Conservation (phyloP, 148 eudicot species). For the Linanthus parryae region DNA sequence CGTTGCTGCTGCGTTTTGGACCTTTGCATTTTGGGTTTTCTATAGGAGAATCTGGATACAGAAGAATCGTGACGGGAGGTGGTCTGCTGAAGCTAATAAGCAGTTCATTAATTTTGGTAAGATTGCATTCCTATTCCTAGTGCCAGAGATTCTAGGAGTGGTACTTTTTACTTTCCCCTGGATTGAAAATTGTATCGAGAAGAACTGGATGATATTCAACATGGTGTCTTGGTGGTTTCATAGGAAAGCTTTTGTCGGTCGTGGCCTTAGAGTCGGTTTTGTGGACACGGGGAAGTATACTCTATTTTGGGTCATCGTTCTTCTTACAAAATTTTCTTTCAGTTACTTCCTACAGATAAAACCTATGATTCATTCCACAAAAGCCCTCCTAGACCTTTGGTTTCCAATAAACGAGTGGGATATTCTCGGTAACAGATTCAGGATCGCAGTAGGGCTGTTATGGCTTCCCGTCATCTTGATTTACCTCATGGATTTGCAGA, state of each 20-base stretch:
- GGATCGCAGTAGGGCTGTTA: constrained; percentile 71
- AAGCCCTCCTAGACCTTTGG: constrained; percentile 25
- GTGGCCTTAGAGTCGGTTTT: constrained; percentile 84
- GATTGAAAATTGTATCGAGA: constrained; percentile 70
- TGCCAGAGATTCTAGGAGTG: constrained; percentile 61
- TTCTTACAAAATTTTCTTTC: constrained; percentile 63
- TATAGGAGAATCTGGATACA: constrained; percentile 57
- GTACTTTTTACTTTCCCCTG: constrained; percentile 60
- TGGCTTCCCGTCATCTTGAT: constrained; percentile 87
- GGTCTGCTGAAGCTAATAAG: constrained; percentile 39
- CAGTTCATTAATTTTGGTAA: constrained; percentile 43
- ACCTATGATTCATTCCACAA: constrained; percentile 69
- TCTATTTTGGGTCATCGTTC: constrained; percentile 76
- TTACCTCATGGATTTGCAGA: constrained; percentile 81
- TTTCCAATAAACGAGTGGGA: constrained; percentile 55
- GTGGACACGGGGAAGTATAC: constrained; percentile 60
- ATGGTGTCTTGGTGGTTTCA: constrained; percentile 88
- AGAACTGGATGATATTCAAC: constrained; percentile 71
- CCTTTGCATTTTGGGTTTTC: constrained; percentile 47
- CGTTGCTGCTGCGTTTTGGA: constrained; percentile 53
- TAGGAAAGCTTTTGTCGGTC: constrained; percentile 62
- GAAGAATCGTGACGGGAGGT: constrained; percentile 32
- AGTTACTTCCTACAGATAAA: constrained; percentile 74
- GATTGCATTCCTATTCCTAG: constrained; percentile 44
- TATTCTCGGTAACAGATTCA: constrained; percentile 53